A percentile compares a stretch with the other conserved stretches of the same genome.
These are phyloP conservation scores for Aristolochia californica DNA, from an alignment of 164 flowering plant species.

Conservation along the genomic window DNA sequence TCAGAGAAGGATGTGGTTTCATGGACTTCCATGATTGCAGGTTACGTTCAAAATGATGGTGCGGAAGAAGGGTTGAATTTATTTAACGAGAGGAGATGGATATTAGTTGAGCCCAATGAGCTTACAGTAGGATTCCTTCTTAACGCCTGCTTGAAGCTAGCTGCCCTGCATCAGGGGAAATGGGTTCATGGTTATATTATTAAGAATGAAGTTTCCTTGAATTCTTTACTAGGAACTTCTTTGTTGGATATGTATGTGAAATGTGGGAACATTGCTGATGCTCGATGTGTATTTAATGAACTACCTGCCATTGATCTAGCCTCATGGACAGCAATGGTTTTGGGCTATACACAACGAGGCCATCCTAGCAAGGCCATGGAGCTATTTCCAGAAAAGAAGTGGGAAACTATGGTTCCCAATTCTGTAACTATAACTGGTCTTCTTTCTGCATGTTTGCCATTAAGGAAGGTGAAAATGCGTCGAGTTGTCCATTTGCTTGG, in stretches of 20 bases:
- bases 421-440: no score
- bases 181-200: slow-evolving; percentile 68
- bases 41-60: slow-evolving; percentile 54
- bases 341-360: slow-evolving; percentile 54
- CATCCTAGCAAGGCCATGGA: slow-evolving; percentile 36
- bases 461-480: slow-evolving; percentile 26
- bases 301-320: no score
- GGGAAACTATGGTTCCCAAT: no score
- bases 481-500: slow-evolving; percentile 36
- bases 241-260: no score
- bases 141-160: slow-evolving; percentile 49
- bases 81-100: slow-evolving; percentile 58
- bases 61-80: slow-evolving; percentile 42
- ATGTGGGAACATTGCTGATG: no score
- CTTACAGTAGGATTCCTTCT: slow-evolving; percentile 51
- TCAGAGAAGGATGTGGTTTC: slow-evolving; percentile 48
- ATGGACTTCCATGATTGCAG: slow-evolving; percentile 68
- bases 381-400: no score
- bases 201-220: slow-evolving; percentile 35
- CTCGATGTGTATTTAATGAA: no score
- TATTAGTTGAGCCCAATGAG: slow-evolving; percentile 37
- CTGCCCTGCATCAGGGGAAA: slow-evolving; percentile 61
- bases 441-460: no score
- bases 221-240: slow-evolving; percentile 26
- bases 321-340: slow-evolving; percentile 82